These are phyloP conservation scores for Solanum virginianum DNA, from an alignment of 257 asterid genomes.

Conservation along the genomic window DNA sequence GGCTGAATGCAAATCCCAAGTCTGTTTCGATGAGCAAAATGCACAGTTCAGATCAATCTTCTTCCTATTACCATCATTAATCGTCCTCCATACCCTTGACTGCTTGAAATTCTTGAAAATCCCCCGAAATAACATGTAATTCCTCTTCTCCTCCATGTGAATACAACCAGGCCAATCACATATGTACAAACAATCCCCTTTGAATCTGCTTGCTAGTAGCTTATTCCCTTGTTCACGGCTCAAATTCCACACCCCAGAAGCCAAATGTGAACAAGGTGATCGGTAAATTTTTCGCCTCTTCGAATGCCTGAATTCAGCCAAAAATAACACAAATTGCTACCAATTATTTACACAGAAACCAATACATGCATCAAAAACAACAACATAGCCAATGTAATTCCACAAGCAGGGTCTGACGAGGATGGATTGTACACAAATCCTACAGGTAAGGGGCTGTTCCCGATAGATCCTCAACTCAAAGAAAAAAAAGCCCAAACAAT, in stretches of 20 bases:
- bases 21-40: conserved; percentile 48
- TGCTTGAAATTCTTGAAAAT: conserved; percentile 82
- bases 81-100: conserved; percentile 90
- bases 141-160: conserved; percentile 79
- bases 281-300: conserved; percentile 38
- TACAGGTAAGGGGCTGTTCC: neutral
- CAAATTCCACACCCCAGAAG: conserved; percentile 61
- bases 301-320: neutral
- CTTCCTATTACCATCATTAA: conserved; percentile 61
- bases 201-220: conserved; percentile 67
- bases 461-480: neutral
- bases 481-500: neutral
- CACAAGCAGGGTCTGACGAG: neutral
- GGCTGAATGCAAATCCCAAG: conserved; percentile 81
- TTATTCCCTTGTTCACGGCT: conserved; percentile 86
- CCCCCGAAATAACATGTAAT: conserved; percentile 81
- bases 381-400: neutral
- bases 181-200: conserved; percentile 69
- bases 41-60: conserved; percentile 54
- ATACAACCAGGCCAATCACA: conserved; percentile 92
- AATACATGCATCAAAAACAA: neutral
- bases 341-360: neutral
- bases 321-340: neutral
- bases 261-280: conserved; percentile 49
- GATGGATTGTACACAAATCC: neutral